A percentile compares a stretch with the other conserved stretches of the same genome.
These are phyloP conservation scores for Fomitiporia mediterranea DNA, from an alignment of 1,284 basidiomycete species.

Conservation along the genomic window DNA sequence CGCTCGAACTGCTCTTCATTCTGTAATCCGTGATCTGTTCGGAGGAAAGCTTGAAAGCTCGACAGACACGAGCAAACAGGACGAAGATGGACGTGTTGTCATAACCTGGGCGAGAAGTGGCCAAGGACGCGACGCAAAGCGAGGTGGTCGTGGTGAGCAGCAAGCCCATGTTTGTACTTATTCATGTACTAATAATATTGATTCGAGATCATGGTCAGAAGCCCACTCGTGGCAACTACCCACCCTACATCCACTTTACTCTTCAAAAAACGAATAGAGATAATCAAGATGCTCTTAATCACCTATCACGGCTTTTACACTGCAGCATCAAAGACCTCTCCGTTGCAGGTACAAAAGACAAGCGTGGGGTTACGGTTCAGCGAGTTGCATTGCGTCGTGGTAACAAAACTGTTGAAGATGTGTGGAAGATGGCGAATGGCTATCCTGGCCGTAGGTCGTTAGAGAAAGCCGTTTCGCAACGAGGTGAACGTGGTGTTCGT, in stretches of 20 bases:
- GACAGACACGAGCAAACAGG: slow-evolving; percentile 53
- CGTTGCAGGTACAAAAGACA: slow-evolving; percentile 97
- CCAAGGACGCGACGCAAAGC: slow-evolving; percentile 38
- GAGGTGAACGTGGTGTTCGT: slow-evolving; percentile 88
- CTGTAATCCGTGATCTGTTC: slow-evolving; percentile 78
- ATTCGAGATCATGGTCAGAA: slow-evolving; percentile 36
- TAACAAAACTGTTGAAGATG: slow-evolving; percentile 74
- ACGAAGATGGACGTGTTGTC: slow-evolving; percentile 64
- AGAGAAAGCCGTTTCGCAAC: slow-evolving; percentile 55
- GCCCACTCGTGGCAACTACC: slow-evolving; percentile 57
- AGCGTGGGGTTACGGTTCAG: slow-evolving; percentile 94
- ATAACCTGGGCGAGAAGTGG: slow-evolving; percentile 68
- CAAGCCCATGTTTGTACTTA: neutral
- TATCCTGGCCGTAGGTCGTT: slow-evolving; percentile 53
- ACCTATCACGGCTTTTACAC: slow-evolving; percentile 75
- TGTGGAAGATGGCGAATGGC: slow-evolving; percentile 79
- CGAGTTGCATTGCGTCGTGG: slow-evolving; percentile 82
- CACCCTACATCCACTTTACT: slow-evolving; percentile 94
- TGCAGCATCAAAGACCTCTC: slow-evolving; percentile 75
- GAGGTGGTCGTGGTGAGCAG: slow-evolving; percentile 39
- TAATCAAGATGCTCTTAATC: slow-evolving; percentile 87
- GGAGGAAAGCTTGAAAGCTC: slow-evolving; percentile 81
- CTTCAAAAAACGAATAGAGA: slow-evolving; percentile 98
- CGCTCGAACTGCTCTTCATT: slow-evolving; percentile 78
- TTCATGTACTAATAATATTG: neutral